Evolutionary conservation across 2,329 filamentous ascomycete species (phyloP), one percentile per base, ranked within the genome.

Genomic region (Penicillium sp.): DNA sequence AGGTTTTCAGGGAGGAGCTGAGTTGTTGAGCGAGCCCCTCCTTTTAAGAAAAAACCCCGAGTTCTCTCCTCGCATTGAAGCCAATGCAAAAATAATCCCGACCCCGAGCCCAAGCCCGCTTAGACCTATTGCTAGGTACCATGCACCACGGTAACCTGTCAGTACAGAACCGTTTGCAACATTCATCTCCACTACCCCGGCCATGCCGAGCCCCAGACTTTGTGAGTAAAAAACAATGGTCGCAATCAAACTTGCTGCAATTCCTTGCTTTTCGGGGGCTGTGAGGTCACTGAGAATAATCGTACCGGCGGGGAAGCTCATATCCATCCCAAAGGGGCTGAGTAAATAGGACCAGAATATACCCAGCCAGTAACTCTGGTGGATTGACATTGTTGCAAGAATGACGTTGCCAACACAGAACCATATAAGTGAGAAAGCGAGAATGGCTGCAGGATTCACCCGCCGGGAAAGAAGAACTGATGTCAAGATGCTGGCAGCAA

Each of bases 321-420:
- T 74, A 52, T 76, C 74, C 73, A 86, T 83, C 5, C 83, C 83
- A 61, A 62, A 63, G 3, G 62, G 52, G 5, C 55, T 62, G 12
- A 65, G 85, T 82, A 9, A 82, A 21, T 56, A 20, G 18, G 45
- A 45, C 16, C 61, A 60, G 24, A 65, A 64, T 9, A 55, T 59
- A 40, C 61, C 68, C 1, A 64, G 65, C 73, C 73, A 76, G 62
- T 75, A 76, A 1, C 59, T 66, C 52, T 73, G 70, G 21, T 66
- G 21, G 3, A 48, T 28, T 21, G 46, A 28, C 46, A 48, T 48
- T 48, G 46, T 48, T 18, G 46, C 46, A 30, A 48, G 46, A 28
- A 48, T 20, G 6, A 48, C 30, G 7, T 48, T 48, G 3, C 46
- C 46, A 12, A 48, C 16, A 18, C 46, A 48, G 23, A 48, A 48